A percentile compares a stretch with the other conserved stretches of the same genome.
phyloP scores from a whole-genome alignment of 1,139 yeast species.

The Diutina pseudorugosa region DNA sequence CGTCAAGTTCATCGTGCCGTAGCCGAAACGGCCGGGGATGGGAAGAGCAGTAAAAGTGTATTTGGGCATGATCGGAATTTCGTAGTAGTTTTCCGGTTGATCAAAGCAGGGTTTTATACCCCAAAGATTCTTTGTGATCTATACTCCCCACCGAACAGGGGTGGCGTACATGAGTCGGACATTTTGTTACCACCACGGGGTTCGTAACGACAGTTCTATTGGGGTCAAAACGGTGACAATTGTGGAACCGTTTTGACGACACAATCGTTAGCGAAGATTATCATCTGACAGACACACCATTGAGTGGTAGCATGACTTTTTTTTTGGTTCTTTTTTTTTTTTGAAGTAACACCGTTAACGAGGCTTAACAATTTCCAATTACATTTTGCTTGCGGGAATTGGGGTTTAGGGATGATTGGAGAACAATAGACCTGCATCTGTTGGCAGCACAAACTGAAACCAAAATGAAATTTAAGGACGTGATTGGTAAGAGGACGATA shows the following conservation, averaged over 20 bases:
- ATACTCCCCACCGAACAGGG: background rate
- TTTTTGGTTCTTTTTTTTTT: no score
- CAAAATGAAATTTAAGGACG: background rate
- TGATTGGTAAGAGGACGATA: background rate
- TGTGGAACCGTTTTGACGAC: no score
- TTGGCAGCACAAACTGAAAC: background rate
- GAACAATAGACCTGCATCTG: background rate
- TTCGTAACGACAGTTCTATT: background rate
- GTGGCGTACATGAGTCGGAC: background rate
- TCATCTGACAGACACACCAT: no score
- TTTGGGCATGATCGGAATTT: background rate
- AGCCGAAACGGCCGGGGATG: constrained; percentile 28
- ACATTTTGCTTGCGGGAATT: no score
- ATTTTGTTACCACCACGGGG: background rate
- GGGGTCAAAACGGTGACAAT: background rate
- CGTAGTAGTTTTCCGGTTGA: no score
- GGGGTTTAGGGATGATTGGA: background rate
- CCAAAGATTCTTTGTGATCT: background rate
- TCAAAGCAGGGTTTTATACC: background rate
- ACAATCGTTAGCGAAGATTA: background rate
- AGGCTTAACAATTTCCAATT: no score
- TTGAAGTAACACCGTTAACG: no score
- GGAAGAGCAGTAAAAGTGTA: background rate
- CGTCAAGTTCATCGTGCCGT: constrained; percentile 56
- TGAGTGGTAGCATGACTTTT: no score